Base-by-base conservation (phyloP, 768 basidiomycete genomes). In the Tylopilus sp. region DNA sequence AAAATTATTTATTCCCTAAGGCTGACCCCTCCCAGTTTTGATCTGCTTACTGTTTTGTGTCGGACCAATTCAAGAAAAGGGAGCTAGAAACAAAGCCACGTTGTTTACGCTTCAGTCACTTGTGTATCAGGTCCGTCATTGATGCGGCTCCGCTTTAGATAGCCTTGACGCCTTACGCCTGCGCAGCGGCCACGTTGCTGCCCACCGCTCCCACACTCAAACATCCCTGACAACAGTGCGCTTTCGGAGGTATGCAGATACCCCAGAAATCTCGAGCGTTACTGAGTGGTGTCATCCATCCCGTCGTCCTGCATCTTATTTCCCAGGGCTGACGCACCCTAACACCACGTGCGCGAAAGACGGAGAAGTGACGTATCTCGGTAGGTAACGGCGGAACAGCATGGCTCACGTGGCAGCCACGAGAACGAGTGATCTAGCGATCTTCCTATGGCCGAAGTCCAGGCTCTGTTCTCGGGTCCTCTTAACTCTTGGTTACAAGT, bases 341-440 rank as follows among this genome's bases (percentile, higher is more conserved):
- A 35, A 28, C 26, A 10, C 48, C 48, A 46, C 35, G 42, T 48
- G 45, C 22, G 30, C 25, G 23, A 17, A 39, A 17, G 7, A 44
- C 7, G 20, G 40, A 28, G 2, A 39, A 12, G n/a, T 47, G 46
- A 55, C 46, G 46, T 51, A 59, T 20, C 10, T 12, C 6, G 10
- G 47, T 56, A 50, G 40, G 59, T 55, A 55, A 51, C 20, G 12
- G 35, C 31, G 20, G 42, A 36, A 52, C 57, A 63, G 57, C 44
- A 57, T 53, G 58, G 51, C 35, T 42, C 57, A 39, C 61, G 62
- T 64, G 58, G 50, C 21, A 53, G 41, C 50, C 53, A 56, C 60
- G 51, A 55, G 60, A 35, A 26, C 21, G 11, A n/a, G 28, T 28
- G 51, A 33, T 44, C 17, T 21, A 6, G 35, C 44, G 20, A 45